Conservation (phyloP, 345 rosid species). For the Arabis alpina region DNA sequence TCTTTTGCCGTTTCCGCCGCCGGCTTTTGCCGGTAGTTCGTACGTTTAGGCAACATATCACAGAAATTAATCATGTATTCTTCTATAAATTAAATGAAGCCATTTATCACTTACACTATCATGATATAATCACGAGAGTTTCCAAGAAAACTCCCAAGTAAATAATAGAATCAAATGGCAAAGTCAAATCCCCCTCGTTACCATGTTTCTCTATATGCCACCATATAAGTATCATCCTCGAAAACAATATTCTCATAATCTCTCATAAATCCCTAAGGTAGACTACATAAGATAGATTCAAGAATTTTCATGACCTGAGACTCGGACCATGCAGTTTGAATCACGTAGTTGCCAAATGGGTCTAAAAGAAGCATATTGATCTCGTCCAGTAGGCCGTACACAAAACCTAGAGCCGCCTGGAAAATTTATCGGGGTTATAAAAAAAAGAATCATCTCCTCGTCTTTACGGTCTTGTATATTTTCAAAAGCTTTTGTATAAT, state of each 20-base stretch:
- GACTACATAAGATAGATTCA: background rate
- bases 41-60: no score
- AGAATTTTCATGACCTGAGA: slow-evolving; percentile 52
- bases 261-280: background rate
- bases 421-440: no score
- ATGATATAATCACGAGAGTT: no score
- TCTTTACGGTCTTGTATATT: slow-evolving; percentile 38
- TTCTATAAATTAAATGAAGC: no score
- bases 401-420: slow-evolving; percentile 7
- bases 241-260: slow-evolving; percentile 9
- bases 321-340: slow-evolving; percentile 61
- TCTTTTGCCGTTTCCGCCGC: no score
- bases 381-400: slow-evolving; percentile 52
- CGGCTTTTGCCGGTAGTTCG: no score
- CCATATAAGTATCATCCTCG: slow-evolving; percentile 52
- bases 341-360: slow-evolving; percentile 73
- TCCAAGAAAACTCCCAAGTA: no score
- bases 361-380: slow-evolving; percentile 52
- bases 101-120: no score
- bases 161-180: no score
- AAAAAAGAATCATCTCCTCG: no score
- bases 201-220: slow-evolving; percentile 33
- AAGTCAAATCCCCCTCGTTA: no score
- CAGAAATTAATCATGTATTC: no score
- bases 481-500: slow-evolving; percentile 73